These are phyloP conservation scores for Vickermania spadyakhi DNA, from an alignment of 208 protist genomes.

Conservation along the genomic window DNA sequence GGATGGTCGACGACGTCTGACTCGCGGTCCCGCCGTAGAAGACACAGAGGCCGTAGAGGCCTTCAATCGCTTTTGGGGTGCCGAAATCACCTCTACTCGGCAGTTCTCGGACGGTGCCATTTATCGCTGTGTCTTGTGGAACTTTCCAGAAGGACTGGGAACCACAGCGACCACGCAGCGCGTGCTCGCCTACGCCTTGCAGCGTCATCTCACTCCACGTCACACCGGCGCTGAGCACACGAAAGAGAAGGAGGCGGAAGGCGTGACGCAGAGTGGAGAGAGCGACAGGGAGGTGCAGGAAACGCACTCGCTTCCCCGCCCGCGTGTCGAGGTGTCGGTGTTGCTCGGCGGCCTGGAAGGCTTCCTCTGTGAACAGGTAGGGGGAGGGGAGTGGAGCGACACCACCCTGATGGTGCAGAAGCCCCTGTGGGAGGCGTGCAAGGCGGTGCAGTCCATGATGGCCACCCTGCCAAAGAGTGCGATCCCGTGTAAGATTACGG, in stretches of 20 bases:
- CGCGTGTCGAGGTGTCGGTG: slow-evolving; percentile 22
- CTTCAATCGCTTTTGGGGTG: slow-evolving; percentile 80
- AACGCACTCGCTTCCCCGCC: too few relatives aligned
- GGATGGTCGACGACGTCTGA: slow-evolving; percentile 67
- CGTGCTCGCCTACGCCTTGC: slow-evolving; percentile 52
- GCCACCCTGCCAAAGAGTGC: slow-evolving; percentile 35
- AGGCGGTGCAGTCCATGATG: slow-evolving; percentile 52
- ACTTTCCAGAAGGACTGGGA: slow-evolving; percentile 44
- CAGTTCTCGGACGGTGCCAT: slow-evolving; percentile 84
- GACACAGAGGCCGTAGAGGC: slow-evolving; percentile 44
- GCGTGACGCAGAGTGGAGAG: too few relatives aligned
- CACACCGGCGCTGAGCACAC: too few relatives aligned
- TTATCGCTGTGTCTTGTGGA: slow-evolving; percentile 79
- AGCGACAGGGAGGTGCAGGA: not conserved
- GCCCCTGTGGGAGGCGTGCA: slow-evolving; percentile 42
- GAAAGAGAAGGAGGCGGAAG: too few relatives aligned
- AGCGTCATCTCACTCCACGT: slow-evolving; percentile 33
- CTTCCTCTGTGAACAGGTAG: slow-evolving; percentile 52
- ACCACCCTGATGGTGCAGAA: slow-evolving; percentile 43
- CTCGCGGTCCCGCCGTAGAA: slow-evolving; percentile 62
- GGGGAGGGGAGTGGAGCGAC: slow-evolving; percentile 72
- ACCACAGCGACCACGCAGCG: slow-evolving; percentile 43
- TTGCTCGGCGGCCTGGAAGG: slow-evolving; percentile 57
- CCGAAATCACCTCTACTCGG: slow-evolving; percentile 50
- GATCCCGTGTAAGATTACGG: slow-evolving; percentile 66